Conservation (phyloP, 2,329 filamentous ascomycete genomes). For the Cercospora sp. region DNA sequence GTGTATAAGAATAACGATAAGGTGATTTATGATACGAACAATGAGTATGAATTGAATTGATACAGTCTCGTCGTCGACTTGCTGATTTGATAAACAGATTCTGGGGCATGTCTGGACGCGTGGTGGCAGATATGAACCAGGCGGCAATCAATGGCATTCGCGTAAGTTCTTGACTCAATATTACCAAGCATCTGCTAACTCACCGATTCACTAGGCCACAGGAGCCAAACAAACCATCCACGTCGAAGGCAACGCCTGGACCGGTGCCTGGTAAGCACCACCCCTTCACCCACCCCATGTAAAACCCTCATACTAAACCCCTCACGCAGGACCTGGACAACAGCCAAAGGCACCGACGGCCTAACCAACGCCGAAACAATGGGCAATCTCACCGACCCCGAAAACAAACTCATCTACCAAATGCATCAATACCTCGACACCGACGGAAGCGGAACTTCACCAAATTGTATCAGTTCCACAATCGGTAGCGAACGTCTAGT, state of each 20-base stretch:
- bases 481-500: constrained; percentile 55
- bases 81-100: not conserved
- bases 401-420: constrained; percentile 58
- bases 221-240: constrained; percentile 58
- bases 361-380: constrained; percentile 48
- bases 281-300: not conserved
- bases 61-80: constrained; percentile 37
- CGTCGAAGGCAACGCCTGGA: constrained; percentile 57
- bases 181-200: not conserved
- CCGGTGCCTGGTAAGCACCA: constrained; percentile 43
- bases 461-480: constrained; percentile 53
- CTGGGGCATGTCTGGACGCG: not conserved
- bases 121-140: constrained; percentile 46
- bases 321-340: constrained; percentile 47
- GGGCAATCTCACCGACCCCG: constrained; percentile 52
- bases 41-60: constrained; percentile 48
- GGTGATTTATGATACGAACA: constrained; percentile 52
- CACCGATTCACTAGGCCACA: constrained; percentile 28
- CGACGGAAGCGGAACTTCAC: constrained; percentile 55
- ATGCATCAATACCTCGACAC: constrained; percentile 64
- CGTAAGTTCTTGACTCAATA: not conserved
- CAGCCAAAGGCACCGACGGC: constrained; percentile 42
- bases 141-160: constrained; percentile 51
- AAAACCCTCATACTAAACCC: not conserved
- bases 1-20: constrained; percentile 44